phyloP scores from a whole-genome alignment of 1,139 yeast species.

The Candida sp. region DNA sequence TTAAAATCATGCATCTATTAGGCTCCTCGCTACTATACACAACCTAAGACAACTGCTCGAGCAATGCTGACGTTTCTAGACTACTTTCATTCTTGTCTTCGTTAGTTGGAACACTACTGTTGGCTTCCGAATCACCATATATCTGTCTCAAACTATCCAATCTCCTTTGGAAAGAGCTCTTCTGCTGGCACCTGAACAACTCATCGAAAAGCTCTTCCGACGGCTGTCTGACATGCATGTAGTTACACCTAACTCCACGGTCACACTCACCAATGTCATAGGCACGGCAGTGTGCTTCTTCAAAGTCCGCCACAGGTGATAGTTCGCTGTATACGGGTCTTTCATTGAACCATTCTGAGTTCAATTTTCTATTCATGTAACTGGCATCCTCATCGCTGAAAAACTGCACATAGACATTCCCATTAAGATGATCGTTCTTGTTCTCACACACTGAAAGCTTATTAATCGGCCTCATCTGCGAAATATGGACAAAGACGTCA shows the following conservation, averaged over 20 bases:
- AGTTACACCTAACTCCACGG: slow-evolving; percentile 86
- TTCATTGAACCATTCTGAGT: slow-evolving; percentile 82
- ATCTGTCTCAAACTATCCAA: slow-evolving; percentile 7
- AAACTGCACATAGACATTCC: slow-evolving; percentile 81
- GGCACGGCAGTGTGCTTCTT: slow-evolving; percentile 78
- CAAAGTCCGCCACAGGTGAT: slow-evolving; percentile 74
- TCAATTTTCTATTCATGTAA: slow-evolving; percentile 61
- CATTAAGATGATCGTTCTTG: slow-evolving; percentile 77
- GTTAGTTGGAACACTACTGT: background rate
- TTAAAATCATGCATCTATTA: background rate
- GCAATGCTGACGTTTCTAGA: background rate
- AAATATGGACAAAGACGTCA: slow-evolving; percentile 73
- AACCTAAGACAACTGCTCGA: background rate
- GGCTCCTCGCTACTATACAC: background rate
- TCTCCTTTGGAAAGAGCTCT: slow-evolving; percentile 22
- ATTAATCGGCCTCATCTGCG: slow-evolving; percentile 60
- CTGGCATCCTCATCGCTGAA: slow-evolving; percentile 59
- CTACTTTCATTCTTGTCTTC: background rate
- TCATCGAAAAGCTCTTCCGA: slow-evolving; percentile 41
- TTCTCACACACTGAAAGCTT: slow-evolving; percentile 81
- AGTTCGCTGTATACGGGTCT: slow-evolving; percentile 84
- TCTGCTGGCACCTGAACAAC: slow-evolving; percentile 44
- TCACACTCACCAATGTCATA: slow-evolving; percentile 67
- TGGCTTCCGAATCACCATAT: background rate
- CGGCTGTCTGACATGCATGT: slow-evolving; percentile 79